These are phyloP conservation scores for Brachypodium distachyon DNA, from an alignment of 202 grass and related monocot genomes.

Conservation along the genomic window DNA sequence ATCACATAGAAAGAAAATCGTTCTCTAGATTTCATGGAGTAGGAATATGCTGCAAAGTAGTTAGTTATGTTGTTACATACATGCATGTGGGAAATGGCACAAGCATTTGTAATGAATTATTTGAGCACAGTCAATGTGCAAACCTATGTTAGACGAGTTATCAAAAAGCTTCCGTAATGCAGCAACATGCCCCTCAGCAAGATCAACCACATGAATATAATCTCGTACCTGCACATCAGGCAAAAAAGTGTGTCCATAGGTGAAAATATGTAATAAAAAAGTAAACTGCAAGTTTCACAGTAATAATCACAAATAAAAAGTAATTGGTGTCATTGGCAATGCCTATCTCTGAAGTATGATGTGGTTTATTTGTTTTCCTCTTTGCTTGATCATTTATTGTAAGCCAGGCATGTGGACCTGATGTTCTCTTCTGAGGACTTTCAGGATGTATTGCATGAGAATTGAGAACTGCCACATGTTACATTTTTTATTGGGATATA, in stretches of 20 bases:
- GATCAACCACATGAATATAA: constrained; percentile 94
- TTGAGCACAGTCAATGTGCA: constrained; percentile 6
- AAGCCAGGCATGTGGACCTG: not conserved
- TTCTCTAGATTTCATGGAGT: not conserved
- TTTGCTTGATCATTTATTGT: not conserved
- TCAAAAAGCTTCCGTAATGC: constrained; percentile 83
- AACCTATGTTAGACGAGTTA: constrained; percentile 56
- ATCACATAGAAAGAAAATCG: not conserved
- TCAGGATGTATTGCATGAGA: too few species aligned
- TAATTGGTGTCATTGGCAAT: not conserved
- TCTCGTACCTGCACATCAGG: constrained; percentile 58
- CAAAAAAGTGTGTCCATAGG: not conserved
- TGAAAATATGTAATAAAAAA: not conserved
- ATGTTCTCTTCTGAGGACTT: not conserved
- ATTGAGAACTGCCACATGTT: not conserved
- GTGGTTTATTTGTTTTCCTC: not conserved
- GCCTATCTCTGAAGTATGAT: not conserved
- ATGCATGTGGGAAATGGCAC: not conserved
- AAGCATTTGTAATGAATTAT: not conserved
- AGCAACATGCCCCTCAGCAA: constrained; percentile 89
- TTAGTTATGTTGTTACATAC: not conserved
- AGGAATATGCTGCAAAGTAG: not conserved
- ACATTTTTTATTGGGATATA: not conserved
- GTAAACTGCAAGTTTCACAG: not conserved
- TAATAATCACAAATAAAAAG: not conserved